These are phyloP conservation scores for Trichophyton benhamiae DNA, from an alignment of 2,329 filamentous ascomycete genomes.

Conservation along the genomic window DNA sequence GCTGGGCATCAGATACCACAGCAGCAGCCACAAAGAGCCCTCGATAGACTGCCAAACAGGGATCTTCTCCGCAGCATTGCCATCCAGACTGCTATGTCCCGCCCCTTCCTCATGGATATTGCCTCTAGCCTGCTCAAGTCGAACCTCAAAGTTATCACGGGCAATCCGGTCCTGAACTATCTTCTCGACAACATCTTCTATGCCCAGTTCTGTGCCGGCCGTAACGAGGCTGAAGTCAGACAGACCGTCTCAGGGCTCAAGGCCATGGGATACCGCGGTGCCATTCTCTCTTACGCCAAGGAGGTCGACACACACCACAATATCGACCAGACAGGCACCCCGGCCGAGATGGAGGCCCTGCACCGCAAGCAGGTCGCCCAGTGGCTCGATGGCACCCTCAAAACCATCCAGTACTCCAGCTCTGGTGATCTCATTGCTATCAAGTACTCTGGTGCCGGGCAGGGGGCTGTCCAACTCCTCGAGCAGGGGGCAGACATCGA, in stretches of 20 bases:
- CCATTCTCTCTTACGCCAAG: conserved; percentile 43
- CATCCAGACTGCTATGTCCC: conserved; percentile 14
- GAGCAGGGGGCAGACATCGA: conserved; percentile 12
- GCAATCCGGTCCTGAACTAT: conserved; percentile 10
- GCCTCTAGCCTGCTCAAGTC: conserved; percentile 11
- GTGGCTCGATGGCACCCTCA: conserved; percentile 43
- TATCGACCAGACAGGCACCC: conserved; percentile 21
- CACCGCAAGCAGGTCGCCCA: conserved; percentile 24
- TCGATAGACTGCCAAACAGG: conserved; percentile 11
- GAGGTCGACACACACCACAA: conserved; percentile 42
- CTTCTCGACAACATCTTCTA: conserved; percentile 35
- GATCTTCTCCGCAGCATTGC: conserved; percentile 13
- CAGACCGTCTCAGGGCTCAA: conserved; percentile 37
- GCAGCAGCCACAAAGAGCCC: conserved; percentile 6
- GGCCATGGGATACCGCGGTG: conserved; percentile 40
- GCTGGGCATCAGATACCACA: neutral
- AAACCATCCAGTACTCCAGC: conserved; percentile 42
- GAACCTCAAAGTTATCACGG: conserved; percentile 12
- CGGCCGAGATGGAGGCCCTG: conserved; percentile 22
- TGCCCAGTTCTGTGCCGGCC: conserved; percentile 46
- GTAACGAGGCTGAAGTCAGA: conserved; percentile 37
- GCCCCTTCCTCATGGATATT: conserved; percentile 12
- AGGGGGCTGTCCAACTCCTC: conserved; percentile 12
- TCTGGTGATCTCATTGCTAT: conserved; percentile 42
- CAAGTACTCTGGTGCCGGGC: conserved; percentile 63